Conservation (phyloP, 2,329 filamentous ascomycete species). For the Ophidiomyces ophidiicola region DNA sequence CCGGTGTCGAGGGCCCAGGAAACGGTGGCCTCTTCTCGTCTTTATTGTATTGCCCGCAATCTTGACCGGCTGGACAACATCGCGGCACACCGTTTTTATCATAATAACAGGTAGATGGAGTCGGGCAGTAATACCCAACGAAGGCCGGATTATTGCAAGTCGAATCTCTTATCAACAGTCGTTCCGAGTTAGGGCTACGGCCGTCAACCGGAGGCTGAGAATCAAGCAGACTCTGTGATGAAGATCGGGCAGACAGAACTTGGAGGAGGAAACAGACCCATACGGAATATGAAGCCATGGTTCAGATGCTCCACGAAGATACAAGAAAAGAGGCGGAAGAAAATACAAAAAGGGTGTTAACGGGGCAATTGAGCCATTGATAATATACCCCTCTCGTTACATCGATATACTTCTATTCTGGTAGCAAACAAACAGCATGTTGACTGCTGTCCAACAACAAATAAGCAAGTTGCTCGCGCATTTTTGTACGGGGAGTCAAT, state of each 20-base stretch:
- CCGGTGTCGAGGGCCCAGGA: not conserved
- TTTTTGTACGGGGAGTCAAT: too few relatives aligned
- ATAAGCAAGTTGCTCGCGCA: too few relatives aligned
- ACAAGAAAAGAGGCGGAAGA: not conserved
- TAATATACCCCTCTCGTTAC: too few relatives aligned
- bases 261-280: not conserved
- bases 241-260: not conserved
- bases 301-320: not conserved
- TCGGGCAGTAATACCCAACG: slow-evolving; percentile 4
- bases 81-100: slow-evolving; percentile 19
- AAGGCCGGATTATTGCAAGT: slow-evolving; percentile 9
- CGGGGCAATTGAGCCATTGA: not conserved
- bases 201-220: not conserved
- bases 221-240: not conserved
- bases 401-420: too few relatives aligned
- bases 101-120: slow-evolving; percentile 18
- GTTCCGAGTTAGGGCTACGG: not conserved
- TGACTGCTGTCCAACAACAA: not conserved
- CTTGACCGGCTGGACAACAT: slow-evolving; percentile 21
- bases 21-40: too few relatives aligned
- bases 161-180: not conserved
- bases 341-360: not conserved
- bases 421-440: not conserved
- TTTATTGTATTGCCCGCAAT: slow-evolving; percentile 15
- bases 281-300: too few relatives aligned